These are phyloP conservation scores for Rhynchospora pubera DNA, from an alignment of 176 grass and related monocot species.

Conservation along the genomic window DNA sequence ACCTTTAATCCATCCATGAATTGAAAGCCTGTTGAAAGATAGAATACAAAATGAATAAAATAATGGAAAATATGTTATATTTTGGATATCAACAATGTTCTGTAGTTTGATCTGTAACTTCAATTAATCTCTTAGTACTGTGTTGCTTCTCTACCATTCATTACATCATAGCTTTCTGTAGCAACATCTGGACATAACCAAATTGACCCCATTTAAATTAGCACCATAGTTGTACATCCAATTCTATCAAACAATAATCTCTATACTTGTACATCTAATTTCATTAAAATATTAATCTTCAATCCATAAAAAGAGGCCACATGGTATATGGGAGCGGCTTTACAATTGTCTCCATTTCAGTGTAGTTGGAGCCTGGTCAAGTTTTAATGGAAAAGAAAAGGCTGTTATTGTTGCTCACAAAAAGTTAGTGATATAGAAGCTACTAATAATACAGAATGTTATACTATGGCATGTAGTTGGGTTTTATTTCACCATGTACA, in stretches of 20 bases:
- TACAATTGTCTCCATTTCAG: not conserved
- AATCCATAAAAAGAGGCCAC: not conserved
- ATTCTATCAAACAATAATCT: not conserved
- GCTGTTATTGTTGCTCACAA: conserved; percentile 10
- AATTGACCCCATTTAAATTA: too few relatives aligned
- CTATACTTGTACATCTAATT: not conserved
- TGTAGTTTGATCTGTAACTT: not conserved
- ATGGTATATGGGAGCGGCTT: not conserved
- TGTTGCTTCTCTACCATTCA: not conserved
- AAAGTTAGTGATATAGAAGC: not conserved
- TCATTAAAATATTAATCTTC: not conserved
- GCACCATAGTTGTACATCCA: not conserved
- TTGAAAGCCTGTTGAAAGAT: not conserved
- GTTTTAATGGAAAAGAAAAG: conserved; percentile 3
- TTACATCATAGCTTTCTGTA: not conserved
- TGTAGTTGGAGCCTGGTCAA: conserved; percentile 31
- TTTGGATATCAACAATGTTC: not conserved
- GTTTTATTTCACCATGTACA: not conserved
- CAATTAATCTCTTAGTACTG: not conserved
- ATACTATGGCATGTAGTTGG: not conserved
- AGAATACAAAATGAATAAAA: not conserved
- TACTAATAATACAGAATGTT: not conserved
- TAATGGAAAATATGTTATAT: not conserved
- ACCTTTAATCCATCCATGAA: not conserved
- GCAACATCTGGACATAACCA: not conserved